Evolutionary conservation across 2,329 filamentous ascomycete genomes (phyloP).

Genomic region (Anthostomella pinea): DNA sequence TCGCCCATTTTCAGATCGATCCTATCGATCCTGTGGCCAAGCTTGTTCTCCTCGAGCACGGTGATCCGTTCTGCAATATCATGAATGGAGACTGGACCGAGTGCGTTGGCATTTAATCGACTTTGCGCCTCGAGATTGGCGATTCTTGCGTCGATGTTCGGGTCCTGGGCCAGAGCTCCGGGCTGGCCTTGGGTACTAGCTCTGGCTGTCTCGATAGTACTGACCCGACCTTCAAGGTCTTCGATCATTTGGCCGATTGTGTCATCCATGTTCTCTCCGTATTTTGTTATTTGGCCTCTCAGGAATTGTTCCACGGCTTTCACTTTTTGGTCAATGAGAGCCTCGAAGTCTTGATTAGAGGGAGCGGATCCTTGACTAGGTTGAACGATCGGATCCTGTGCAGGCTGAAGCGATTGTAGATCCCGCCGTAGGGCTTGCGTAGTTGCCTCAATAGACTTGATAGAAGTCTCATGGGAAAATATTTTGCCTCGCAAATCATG

Average conservation of each 20-base stretch:
- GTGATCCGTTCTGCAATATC: constrained; percentile 6
- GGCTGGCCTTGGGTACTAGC: too few species aligned
- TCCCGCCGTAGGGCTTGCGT: not conserved
- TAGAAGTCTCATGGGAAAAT: constrained; percentile 5
- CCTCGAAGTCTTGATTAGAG: not conserved
- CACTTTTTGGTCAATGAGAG: too few species aligned
- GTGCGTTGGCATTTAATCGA: not conserved
- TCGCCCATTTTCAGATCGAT: constrained; percentile 4
- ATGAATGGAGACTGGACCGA: not conserved
- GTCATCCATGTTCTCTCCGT: too few species aligned
- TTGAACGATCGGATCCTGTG: not conserved
- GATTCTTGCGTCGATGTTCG: too few species aligned
- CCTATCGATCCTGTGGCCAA: constrained; percentile 8
- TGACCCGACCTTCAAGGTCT: too few species aligned
- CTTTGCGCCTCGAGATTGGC: too few species aligned
- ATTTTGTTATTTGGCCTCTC: too few species aligned
- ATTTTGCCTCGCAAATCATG: constrained; percentile 16
- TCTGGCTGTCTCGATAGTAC: too few species aligned
- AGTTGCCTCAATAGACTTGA: constrained; percentile 5
- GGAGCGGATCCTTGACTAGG: not conserved
- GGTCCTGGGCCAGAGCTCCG: too few species aligned
- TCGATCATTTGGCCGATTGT: too few species aligned
- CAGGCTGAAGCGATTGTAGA: not conserved
- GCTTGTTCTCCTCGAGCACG: constrained; percentile 2
- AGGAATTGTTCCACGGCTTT: too few species aligned